phyloP scores from a whole-genome alignment of 495 filamentous ascomycete genomes.

The Aspergillus leporis region DNA sequence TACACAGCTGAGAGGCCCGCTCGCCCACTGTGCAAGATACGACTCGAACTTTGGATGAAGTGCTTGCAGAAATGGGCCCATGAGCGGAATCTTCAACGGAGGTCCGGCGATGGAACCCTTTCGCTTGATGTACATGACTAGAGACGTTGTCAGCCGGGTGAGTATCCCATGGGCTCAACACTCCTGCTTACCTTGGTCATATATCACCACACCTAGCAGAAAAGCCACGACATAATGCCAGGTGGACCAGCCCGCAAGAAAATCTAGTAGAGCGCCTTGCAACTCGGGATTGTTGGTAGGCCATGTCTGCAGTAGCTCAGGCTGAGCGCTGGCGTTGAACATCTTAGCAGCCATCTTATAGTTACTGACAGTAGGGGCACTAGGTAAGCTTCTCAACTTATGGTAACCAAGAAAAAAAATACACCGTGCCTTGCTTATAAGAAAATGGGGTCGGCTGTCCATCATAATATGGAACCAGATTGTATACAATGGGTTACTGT shows the following conservation, averaged over 20 bases:
- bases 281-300: slow-evolving; percentile 2
- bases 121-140: slow-evolving; percentile 76
- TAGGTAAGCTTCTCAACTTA: neutral
- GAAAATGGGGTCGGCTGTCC: neutral
- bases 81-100: slow-evolving; percentile 78
- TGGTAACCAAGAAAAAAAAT: neutral
- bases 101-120: slow-evolving; percentile 85
- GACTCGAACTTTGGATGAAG: slow-evolving; percentile 81
- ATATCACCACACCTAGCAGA: slow-evolving; percentile 27
- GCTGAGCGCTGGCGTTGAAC: slow-evolving; percentile 15
- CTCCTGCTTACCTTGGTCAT: slow-evolving; percentile 32
- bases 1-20: slow-evolving; percentile 85
- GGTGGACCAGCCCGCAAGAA: slow-evolving; percentile 16
- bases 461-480: neutral
- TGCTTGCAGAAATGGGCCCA: slow-evolving; percentile 86
- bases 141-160: slow-evolving; percentile 18
- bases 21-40: slow-evolving; percentile 83
- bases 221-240: slow-evolving; percentile 35
- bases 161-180: neutral
- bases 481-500: neutral
- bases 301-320: slow-evolving; percentile 9
- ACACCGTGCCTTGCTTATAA: neutral
- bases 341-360: slow-evolving; percentile 12
- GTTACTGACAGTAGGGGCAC: neutral
- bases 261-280: neutral